phyloP scores from a whole-genome alignment of 805 yeast genomes.

The Brettanomyces nanus region DNA sequence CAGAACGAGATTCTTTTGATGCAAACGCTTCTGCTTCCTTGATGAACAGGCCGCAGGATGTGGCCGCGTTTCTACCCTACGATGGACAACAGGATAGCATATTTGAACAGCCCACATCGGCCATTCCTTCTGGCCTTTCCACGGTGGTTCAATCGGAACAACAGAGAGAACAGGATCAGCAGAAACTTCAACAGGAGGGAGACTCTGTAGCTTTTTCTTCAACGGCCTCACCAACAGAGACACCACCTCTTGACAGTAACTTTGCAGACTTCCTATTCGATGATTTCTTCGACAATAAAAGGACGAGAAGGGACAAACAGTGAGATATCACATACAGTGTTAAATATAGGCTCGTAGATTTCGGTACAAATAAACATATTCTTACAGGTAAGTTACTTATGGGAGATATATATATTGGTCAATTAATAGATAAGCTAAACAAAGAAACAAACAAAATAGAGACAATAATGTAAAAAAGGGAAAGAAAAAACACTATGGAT shows the following conservation, averaged over 20 bases:
- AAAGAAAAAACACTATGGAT: too few relatives aligned
- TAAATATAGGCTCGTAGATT: too few relatives aligned
- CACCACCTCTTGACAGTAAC: neutral
- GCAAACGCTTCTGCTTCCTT: neutral
- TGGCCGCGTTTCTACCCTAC: neutral
- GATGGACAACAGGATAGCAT: neutral
- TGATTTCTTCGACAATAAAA: neutral
- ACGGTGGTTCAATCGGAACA: slow-evolving; percentile 19
- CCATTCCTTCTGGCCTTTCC: slow-evolving; percentile 27
- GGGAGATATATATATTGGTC: too few relatives aligned
- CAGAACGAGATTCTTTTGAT: slow-evolving; percentile 1
- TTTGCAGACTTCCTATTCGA: slow-evolving; percentile 1
- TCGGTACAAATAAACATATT: too few relatives aligned
- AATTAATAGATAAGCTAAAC: too few relatives aligned
- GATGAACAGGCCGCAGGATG: neutral
- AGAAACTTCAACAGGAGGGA: neutral
- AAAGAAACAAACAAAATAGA: too few relatives aligned
- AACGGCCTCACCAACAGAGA: neutral
- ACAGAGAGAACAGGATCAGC: slow-evolving; percentile 3
- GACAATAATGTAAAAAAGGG: too few relatives aligned
- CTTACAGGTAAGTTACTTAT: too few relatives aligned
- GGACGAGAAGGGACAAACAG: neutral
- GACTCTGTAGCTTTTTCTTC: neutral
- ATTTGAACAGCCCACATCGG: slow-evolving; percentile 3
- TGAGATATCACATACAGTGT: too few relatives aligned